Evolutionary conservation across 208 protist genomes (phyloP).

Genomic region (Trypanosoma platydactyli): DNA sequence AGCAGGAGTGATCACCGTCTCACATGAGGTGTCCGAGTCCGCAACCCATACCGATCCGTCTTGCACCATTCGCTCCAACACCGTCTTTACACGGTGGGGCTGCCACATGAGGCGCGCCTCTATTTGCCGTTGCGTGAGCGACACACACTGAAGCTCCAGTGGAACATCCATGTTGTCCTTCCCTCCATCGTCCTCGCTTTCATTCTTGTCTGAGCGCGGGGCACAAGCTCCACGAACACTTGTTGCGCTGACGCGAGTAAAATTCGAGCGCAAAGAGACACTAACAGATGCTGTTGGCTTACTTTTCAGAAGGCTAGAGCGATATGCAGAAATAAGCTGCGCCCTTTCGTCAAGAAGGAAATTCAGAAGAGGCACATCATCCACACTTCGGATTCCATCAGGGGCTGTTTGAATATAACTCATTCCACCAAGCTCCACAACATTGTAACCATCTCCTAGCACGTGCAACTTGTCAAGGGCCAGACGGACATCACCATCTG

Average conservation of each 20-base stretch:
- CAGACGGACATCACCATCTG: conserved; percentile 64
- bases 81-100: conserved; percentile 57
- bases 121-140: conserved; percentile 50
- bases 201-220: neutral
- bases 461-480: conserved; percentile 71
- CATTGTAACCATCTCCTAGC: conserved; percentile 76
- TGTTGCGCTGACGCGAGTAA: neutral
- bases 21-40: neutral
- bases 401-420: conserved; percentile 86
- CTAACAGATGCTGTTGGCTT: neutral
- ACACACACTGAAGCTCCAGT: conserved; percentile 50
- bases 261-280: neutral
- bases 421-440: conserved; percentile 60
- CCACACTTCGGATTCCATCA: conserved; percentile 55
- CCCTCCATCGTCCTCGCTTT: neutral
- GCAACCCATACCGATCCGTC: conserved; percentile 84
- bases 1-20: neutral
- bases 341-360: conserved; percentile 48
- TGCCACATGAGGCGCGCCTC: conserved; percentile 53
- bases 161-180: conserved; percentile 19
- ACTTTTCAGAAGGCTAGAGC: conserved; percentile 17
- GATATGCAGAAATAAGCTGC: conserved; percentile 36
- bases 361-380: conserved; percentile 68
- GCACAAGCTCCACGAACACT: neutral
- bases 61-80: conserved; percentile 70